A percentile compares a stretch with the other conserved stretches of the same genome.
Conservation (phyloP, 1,284 basidiomycete species). For the Tilletia caries region DNA sequence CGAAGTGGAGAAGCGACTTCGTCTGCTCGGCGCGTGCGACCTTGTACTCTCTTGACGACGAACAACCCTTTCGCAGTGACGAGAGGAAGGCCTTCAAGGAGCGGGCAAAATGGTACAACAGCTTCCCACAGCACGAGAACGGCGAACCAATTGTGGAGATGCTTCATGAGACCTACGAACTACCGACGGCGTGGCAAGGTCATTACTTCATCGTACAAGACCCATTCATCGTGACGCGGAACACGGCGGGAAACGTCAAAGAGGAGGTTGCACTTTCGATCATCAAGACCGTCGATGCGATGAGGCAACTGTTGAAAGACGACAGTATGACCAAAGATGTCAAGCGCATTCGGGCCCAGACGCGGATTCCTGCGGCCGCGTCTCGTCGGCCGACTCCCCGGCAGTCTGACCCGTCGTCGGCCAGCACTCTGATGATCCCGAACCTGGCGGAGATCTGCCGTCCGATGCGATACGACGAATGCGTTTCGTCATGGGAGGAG, state of each 20-base stretch:
- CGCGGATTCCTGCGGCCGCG: no score
- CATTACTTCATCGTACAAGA: conserved; percentile 52
- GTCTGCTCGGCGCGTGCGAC: neutral
- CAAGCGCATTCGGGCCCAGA: neutral
- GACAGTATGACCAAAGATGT: neutral
- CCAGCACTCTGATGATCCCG: neutral
- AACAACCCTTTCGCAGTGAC: neutral
- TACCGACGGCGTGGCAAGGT: conserved; percentile 39
- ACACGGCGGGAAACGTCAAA: conserved; percentile 48
- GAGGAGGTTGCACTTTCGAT: neutral
- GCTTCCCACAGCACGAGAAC: neutral
- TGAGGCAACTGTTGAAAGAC: neutral
- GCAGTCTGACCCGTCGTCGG: no score
- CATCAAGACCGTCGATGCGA: neutral
- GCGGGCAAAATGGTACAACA: neutral
- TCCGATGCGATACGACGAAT: neutral
- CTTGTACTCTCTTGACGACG: neutral
- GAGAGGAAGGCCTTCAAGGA: neutral
- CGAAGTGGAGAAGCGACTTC: neutral
- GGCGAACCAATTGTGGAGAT: neutral
- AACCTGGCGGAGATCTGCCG: conserved; percentile 3
- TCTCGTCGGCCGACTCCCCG: neutral
- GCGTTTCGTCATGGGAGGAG: no score
- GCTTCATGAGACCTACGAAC: conserved; percentile 23
- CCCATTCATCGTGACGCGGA: conserved; percentile 53